These are phyloP conservation scores for Russula emetica DNA, from an alignment of 768 basidiomycete species.

Conservation along the genomic window DNA sequence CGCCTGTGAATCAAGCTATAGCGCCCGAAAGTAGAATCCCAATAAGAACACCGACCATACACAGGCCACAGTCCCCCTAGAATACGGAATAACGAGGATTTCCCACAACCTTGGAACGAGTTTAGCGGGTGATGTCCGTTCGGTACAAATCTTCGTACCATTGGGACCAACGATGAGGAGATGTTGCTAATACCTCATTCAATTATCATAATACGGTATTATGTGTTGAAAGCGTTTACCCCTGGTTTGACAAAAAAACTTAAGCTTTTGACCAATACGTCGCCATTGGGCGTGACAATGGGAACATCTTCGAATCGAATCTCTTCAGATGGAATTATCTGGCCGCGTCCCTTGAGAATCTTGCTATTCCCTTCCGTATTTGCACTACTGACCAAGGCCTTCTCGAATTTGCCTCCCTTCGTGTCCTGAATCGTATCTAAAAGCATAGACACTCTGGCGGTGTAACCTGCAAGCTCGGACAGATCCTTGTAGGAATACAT, in stretches of 20 bases:
- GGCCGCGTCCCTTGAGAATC: conserved; percentile 72
- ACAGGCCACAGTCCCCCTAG: conserved; percentile 96
- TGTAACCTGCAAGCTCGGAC: conserved; percentile 93
- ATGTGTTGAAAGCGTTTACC: conserved; percentile 41
- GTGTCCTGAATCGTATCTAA: conserved; percentile 91
- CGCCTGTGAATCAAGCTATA: conserved; percentile 37
- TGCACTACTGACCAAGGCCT: conserved; percentile 76
- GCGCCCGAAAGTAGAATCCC: not conserved
- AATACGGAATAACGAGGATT: conserved; percentile 92
- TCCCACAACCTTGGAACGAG: conserved; percentile 61
- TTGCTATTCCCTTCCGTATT: conserved; percentile 66
- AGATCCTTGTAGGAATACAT: conserved; percentile 99
- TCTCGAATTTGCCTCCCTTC: conserved; percentile 78
- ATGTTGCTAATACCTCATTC: conserved; percentile 58
- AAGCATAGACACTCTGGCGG: conserved; percentile 81
- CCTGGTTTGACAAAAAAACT: conserved; percentile 89
- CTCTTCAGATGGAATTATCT: conserved; percentile 78
- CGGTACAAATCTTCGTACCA: conserved; percentile 42
- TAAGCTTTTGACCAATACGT: conserved; percentile 77
- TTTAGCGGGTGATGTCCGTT: not conserved
- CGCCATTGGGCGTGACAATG: conserved; percentile 94
- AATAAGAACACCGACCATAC: conserved; percentile 37
- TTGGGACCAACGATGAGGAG: conserved; percentile 93
- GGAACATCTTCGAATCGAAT: conserved; percentile 92
- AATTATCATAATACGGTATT: not conserved